A percentile compares a stretch with the other conserved stretches of the same genome.
phyloP scores from a whole-genome alignment of 495 filamentous ascomycete species.

The Astrocystis sublimbata region DNA sequence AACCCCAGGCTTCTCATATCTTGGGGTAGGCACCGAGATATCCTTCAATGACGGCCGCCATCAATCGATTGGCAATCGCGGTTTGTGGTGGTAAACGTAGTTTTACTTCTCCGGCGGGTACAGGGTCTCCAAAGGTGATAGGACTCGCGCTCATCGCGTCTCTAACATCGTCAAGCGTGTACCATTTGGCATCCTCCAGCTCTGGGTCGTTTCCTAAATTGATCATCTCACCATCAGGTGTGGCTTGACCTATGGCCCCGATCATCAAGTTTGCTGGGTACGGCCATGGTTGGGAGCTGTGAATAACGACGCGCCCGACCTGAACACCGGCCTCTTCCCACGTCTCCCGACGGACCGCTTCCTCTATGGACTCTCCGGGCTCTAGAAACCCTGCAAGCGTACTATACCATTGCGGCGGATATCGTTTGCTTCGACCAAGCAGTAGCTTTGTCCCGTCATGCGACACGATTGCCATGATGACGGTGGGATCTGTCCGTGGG shows the following conservation, averaged over 20 bases:
- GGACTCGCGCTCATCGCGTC: constrained; percentile 61
- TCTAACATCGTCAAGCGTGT: constrained; percentile 66
- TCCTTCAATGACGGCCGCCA: constrained; percentile 47
- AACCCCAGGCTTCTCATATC: constrained; percentile 32
- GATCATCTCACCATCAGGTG: constrained; percentile 76
- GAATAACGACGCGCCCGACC: constrained; percentile 84
- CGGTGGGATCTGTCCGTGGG: constrained; percentile 91
- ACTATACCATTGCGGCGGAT: constrained; percentile 81
- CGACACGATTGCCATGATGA: constrained; percentile 90
- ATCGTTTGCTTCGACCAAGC: constrained; percentile 81
- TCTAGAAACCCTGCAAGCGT: constrained; percentile 95
- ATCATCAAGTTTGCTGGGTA: constrained; percentile 86
- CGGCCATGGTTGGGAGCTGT: constrained; percentile 81
- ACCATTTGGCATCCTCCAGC: constrained; percentile 87
- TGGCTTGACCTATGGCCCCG: constrained; percentile 84
- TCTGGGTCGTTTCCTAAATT: constrained; percentile 85
- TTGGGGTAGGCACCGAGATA: constrained; percentile 38
- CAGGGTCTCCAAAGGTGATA: constrained; percentile 64
- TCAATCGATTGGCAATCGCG: constrained; percentile 78
- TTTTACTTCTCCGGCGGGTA: constrained; percentile 67
- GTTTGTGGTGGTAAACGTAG: constrained; percentile 73
- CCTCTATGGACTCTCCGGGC: constrained; percentile 91
- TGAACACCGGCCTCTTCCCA: constrained; percentile 92
- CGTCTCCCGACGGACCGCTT: constrained; percentile 90
- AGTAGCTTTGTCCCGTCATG: constrained; percentile 71